A percentile compares a stretch with the other conserved stretches of the same genome.
Conservation (phyloP, 192 early-diverging fungal species). For the Gamsiella multidivaricata region DNA sequence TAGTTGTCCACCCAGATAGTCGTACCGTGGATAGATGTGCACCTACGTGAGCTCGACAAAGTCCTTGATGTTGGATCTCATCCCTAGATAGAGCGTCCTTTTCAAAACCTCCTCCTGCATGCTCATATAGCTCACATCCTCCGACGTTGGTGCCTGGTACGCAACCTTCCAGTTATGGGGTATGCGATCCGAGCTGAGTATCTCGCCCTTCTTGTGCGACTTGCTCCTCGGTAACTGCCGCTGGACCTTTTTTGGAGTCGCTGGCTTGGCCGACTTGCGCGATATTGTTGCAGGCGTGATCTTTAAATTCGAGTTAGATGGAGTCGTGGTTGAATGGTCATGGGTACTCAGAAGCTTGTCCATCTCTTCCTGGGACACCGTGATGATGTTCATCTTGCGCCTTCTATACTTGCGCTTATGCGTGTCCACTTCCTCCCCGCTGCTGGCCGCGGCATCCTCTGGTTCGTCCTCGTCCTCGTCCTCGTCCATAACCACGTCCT, state of each 20-base stretch:
- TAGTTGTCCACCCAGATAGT: no score
- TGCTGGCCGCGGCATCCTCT: not conserved
- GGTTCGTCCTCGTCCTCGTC: slow-evolving; percentile 6
- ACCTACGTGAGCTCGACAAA: slow-evolving; percentile 31
- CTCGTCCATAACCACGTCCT: slow-evolving; percentile 3
- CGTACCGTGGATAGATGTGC: no score
- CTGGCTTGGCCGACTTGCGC: slow-evolving; percentile 1
- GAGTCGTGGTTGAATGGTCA: not conserved
- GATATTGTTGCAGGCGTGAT: not conserved
- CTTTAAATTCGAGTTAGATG: not conserved
- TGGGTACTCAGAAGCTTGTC: slow-evolving; percentile 1
- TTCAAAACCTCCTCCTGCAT: slow-evolving; percentile 23
- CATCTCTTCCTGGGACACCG: slow-evolving; percentile 21
- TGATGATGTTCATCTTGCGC: slow-evolving; percentile 13
- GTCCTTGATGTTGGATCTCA: slow-evolving; percentile 19
- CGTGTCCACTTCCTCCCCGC: not conserved
- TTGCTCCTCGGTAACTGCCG: not conserved
- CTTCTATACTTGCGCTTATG: no score
- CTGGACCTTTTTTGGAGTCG: not conserved
- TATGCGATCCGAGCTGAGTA: slow-evolving; percentile 1
- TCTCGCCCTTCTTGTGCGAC: slow-evolving; percentile 25
- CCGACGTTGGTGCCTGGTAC: slow-evolving; percentile 27
- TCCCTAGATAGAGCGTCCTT: slow-evolving; percentile 15
- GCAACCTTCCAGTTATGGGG: slow-evolving; percentile 20
- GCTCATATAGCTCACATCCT: slow-evolving; percentile 31